These are phyloP conservation scores for Aspergillus cristatus DNA, from an alignment of 495 filamentous ascomycete genomes.

Conservation along the genomic window DNA sequence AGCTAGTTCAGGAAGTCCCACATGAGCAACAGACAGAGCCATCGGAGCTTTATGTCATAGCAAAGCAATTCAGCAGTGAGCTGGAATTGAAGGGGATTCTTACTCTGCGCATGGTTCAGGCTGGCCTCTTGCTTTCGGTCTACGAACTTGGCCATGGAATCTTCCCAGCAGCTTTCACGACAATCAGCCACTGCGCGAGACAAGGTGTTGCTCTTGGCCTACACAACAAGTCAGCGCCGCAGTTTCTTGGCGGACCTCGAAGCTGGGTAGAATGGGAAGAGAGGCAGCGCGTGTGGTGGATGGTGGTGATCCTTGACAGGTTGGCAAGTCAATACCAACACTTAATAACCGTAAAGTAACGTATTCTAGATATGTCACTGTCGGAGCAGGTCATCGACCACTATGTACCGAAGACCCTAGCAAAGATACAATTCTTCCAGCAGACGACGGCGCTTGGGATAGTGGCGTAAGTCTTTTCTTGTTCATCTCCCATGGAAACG, in stretches of 20 bases:
- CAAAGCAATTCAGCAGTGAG: conserved; percentile 20
- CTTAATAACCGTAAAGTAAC: background rate
- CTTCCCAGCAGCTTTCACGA: conserved; percentile 17
- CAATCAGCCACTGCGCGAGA: conserved; percentile 20
- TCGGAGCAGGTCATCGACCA: background rate
- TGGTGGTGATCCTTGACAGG: conserved; percentile 1
- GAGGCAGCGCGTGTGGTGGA: conserved; percentile 1
- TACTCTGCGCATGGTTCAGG: conserved; percentile 20
- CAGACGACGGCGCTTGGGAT: background rate
- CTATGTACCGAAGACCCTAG: conserved; percentile 1
- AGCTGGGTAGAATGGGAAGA: conserved; percentile 1
- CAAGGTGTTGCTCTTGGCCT: conserved; percentile 14
- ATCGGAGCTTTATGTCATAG: conserved; percentile 18
- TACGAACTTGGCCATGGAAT: conserved; percentile 20
- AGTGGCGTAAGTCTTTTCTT: background rate
- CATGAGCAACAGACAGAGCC: too few species aligned
- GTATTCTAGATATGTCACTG: background rate
- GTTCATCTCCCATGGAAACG: background rate
- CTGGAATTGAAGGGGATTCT: conserved; percentile 14
- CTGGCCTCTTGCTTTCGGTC: conserved; percentile 19
- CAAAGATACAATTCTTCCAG: background rate
- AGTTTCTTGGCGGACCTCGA: background rate
- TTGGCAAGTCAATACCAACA: background rate
- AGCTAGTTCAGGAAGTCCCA: too few species aligned
- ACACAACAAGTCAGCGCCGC: conserved; percentile 1